Evolutionary conservation across 495 filamentous ascomycete genomes (phyloP).

Genomic region (Daldinia caldariorum): DNA sequence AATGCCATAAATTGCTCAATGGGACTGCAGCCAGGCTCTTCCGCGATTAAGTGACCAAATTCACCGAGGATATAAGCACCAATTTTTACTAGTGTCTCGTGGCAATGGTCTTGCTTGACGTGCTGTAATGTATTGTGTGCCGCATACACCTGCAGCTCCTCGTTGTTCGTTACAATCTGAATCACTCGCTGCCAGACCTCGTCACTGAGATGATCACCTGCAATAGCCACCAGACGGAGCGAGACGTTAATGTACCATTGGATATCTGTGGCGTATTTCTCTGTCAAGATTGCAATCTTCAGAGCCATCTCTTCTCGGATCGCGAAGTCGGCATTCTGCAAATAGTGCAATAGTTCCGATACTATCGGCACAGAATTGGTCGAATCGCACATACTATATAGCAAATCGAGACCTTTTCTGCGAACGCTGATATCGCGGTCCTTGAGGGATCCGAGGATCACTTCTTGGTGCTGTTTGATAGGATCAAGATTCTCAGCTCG

Average conservation of each 20-base stretch:
- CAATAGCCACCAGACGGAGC: slow-evolving; percentile 91
- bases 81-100: slow-evolving; percentile 97
- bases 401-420: slow-evolving; percentile 91
- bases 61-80: slow-evolving; percentile 95
- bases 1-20: slow-evolving; percentile 98
- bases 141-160: slow-evolving; percentile 96
- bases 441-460: slow-evolving; percentile 91
- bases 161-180: slow-evolving; percentile 99
- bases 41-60: slow-evolving; percentile 98
- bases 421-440: slow-evolving; percentile 98
- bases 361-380: slow-evolving; percentile 93
- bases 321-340: slow-evolving; percentile 96
- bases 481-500: slow-evolving; percentile 94
- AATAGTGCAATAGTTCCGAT: slow-evolving; percentile 89
- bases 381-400: slow-evolving; percentile 99
- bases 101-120: slow-evolving; percentile 88
- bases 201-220: slow-evolving; percentile 98
- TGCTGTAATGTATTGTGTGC: slow-evolving; percentile 91
- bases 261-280: slow-evolving; percentile 97
- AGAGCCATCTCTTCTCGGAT: slow-evolving; percentile 99
- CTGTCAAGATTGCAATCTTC: slow-evolving; percentile 97
- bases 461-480: slow-evolving; percentile 96
- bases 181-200: slow-evolving; percentile 99
- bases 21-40: slow-evolving; percentile 89
- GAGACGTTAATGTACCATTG: slow-evolving; percentile 99